These are phyloP conservation scores for Chaetomium strumarium DNA, from an alignment of 2,329 filamentous ascomycete species.

Conservation along the genomic window DNA sequence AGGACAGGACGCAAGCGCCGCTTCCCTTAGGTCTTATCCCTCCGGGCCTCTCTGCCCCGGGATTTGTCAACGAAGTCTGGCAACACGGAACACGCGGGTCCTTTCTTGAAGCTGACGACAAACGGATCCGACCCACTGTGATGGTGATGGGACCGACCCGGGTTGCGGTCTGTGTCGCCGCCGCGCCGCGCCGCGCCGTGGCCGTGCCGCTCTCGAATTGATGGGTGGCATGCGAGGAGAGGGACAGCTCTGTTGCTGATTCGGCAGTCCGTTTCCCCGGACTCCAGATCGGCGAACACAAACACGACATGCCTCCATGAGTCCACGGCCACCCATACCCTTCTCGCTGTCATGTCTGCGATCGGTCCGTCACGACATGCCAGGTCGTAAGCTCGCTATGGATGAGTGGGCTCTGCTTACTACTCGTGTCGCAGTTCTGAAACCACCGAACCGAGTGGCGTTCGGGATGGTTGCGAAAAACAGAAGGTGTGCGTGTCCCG, in stretches of 20 bases:
- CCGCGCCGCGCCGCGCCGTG: not conserved
- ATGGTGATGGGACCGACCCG: not conserved
- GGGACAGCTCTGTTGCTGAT: not conserved
- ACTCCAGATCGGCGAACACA: not conserved
- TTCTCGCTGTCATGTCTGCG: not conserved
- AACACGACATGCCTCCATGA: not conserved
- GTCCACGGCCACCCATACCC: not conserved
- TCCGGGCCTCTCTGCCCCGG: not conserved
- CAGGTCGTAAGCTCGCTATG: no score
- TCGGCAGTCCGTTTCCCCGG: not conserved
- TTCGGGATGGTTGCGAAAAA: no score
- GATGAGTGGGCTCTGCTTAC: not conserved
- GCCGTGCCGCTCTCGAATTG: slow-evolving; percentile 2
- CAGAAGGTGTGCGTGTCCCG: no score
- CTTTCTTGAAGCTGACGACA: no score
- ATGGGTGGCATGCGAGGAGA: not conserved
- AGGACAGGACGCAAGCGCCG: not conserved
- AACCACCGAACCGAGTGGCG: no score
- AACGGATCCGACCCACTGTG: not conserved
- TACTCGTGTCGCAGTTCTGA: no score
- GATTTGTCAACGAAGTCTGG: not conserved
- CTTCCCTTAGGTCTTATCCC: not conserved
- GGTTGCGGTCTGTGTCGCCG: not conserved
- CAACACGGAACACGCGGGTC: no score
- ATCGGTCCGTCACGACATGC: no score